Conservation (phyloP, 2,329 filamentous ascomycete species). For the Xylariomycetidae sp. region DNA sequence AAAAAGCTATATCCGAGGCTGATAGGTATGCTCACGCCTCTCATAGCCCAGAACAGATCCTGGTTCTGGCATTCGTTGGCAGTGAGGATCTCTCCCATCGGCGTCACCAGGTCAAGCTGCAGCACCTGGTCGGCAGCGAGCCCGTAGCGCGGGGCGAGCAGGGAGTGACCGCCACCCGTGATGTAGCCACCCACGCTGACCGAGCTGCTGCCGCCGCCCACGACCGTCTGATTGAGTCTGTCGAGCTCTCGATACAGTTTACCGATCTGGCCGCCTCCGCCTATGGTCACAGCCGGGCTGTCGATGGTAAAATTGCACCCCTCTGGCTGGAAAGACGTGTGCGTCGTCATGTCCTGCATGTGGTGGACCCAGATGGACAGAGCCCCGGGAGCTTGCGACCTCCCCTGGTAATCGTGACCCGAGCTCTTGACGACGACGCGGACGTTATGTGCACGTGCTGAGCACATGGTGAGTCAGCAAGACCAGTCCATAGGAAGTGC, state of each 20-base stretch:
- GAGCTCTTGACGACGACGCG: slow-evolving; percentile 39
- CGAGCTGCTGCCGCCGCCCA: slow-evolving; percentile 50
- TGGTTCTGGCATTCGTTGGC: slow-evolving; percentile 48
- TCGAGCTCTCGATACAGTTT: slow-evolving; percentile 43
- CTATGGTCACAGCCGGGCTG: slow-evolving; percentile 46
- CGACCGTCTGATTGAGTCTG: slow-evolving; percentile 40
- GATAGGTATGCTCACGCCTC: slow-evolving; percentile 39
- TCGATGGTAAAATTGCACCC: slow-evolving; percentile 37
- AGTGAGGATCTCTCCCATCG: slow-evolving; percentile 42
- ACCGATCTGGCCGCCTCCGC: slow-evolving; percentile 47
- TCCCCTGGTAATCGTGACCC: slow-evolving; percentile 41
- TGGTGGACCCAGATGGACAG: slow-evolving; percentile 51
- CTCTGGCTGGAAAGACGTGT: slow-evolving; percentile 34
- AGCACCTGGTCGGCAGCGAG: slow-evolving; percentile 60
- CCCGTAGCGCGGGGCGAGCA: slow-evolving; percentile 49
- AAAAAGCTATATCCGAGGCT: no score
- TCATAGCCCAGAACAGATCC: slow-evolving; percentile 62
- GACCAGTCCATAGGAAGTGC: not conserved
- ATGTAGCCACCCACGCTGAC: slow-evolving; percentile 59
- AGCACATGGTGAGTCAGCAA: not conserved
- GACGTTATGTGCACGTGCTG: slow-evolving; percentile 37
- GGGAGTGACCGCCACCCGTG: slow-evolving; percentile 57
- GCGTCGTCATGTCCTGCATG: slow-evolving; percentile 35
- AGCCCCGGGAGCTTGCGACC: slow-evolving; percentile 43
- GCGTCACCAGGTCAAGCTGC: slow-evolving; percentile 53